These are phyloP conservation scores for Alliaria petiolata DNA, from an alignment of 345 rosid species.

Conservation along the genomic window DNA sequence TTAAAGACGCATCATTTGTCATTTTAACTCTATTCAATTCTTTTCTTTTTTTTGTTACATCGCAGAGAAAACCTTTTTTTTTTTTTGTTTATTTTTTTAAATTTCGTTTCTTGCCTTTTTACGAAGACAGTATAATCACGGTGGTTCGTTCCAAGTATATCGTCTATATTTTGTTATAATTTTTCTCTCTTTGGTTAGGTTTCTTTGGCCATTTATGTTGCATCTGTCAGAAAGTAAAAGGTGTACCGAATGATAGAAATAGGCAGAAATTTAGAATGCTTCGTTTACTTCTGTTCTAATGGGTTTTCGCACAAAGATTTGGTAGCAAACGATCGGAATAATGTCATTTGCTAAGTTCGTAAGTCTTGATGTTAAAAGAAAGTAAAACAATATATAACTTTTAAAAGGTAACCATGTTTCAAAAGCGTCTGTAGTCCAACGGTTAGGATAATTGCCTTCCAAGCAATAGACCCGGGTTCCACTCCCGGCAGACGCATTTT, in stretches of 20 bases:
- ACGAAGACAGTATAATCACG: background rate
- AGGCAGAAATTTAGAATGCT: no score
- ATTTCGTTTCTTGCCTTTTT: background rate
- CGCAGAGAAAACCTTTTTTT: background rate
- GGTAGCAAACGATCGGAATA: no score
- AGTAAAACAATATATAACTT: no score
- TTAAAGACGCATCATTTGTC: slow-evolving; percentile 1
- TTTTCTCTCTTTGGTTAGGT: background rate
- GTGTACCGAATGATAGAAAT: no score
- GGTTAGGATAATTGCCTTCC: slow-evolving; percentile 84
- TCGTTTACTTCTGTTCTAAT: no score
- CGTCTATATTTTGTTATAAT: background rate
- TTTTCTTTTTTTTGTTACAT: background rate
- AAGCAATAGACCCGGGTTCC: slow-evolving; percentile 90
- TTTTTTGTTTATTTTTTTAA: background rate
- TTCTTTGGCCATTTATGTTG: no score
- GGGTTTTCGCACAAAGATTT: no score
- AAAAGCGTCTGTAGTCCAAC: slow-evolving; percentile 38
- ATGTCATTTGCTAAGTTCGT: no score
- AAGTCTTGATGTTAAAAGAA: no score
- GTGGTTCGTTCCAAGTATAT: background rate
- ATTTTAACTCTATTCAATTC: background rate
- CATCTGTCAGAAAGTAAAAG: no score
- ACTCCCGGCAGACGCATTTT: slow-evolving; percentile 74
- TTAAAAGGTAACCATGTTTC: no score